A percentile compares a stretch with the other conserved stretches of the same genome.
phyloP scores from a whole-genome alignment of 768 basidiomycete species.

The Hortiboletus flavorubellus region DNA sequence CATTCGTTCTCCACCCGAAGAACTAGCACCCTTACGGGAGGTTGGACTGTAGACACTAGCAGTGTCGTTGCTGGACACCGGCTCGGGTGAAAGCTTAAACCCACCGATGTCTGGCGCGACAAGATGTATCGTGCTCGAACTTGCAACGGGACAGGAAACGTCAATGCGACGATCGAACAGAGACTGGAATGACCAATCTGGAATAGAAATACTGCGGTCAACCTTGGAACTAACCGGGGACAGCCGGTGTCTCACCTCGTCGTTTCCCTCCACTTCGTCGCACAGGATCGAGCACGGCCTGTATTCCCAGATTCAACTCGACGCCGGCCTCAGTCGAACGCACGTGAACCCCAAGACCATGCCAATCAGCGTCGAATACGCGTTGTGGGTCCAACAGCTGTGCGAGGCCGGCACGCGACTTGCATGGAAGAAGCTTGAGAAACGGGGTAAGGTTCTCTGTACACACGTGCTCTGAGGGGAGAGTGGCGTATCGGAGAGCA shows the following conservation, averaged over 20 bases:
- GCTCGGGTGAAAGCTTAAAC: constrained; percentile 53
- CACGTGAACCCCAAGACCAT: constrained; percentile 81
- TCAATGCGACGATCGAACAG: constrained; percentile 67
- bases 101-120: constrained; percentile 39
- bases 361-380: constrained; percentile 90
- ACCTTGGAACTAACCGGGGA: not conserved
- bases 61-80: constrained; percentile 33
- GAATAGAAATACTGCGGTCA: constrained; percentile 5
- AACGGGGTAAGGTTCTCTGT: constrained; percentile 98
- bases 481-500: constrained; percentile 67
- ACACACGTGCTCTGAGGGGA: constrained; percentile 87
- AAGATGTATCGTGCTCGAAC: constrained; percentile 53
- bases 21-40: constrained; percentile 34
- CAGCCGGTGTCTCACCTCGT: constrained; percentile 45
- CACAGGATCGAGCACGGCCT: constrained; percentile 78
- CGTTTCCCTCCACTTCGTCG: constrained; percentile 46
- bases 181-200: constrained; percentile 73
- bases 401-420: constrained; percentile 82
- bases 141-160: constrained; percentile 68
- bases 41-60: constrained; percentile 48
- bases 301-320: constrained; percentile 64
- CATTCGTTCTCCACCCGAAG: not conserved
- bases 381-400: constrained; percentile 79
- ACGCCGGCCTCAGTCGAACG: constrained; percentile 57
- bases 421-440: constrained; percentile 91